Percentiles rank a stretch among this genome's conserved stretches.
These are phyloP conservation scores for Diaporthe caulivora DNA, from an alignment of 2,329 filamentous ascomycete species.

Conservation along the genomic window DNA sequence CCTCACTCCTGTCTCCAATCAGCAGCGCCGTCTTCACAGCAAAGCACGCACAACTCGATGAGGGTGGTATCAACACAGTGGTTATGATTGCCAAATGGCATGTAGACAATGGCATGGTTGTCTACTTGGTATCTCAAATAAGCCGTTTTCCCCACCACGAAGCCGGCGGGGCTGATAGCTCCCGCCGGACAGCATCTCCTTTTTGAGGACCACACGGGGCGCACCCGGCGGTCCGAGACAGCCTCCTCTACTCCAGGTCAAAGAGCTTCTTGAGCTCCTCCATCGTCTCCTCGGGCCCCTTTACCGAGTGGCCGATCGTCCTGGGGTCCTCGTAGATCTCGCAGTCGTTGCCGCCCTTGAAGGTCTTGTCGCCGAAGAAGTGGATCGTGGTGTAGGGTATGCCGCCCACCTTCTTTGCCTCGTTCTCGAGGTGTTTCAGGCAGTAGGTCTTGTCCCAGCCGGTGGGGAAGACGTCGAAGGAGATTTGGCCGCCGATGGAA, in stretches of 20 bases:
- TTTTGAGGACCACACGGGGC: not conserved
- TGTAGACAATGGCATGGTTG: not conserved
- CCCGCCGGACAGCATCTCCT: not conserved
- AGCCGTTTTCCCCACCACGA: slow-evolving; percentile 6
- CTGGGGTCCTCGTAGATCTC: slow-evolving; percentile 89
- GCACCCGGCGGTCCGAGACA: not conserved
- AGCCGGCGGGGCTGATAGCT: not conserved
- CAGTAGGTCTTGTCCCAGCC: slow-evolving; percentile 99
- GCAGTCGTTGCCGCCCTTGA: slow-evolving; percentile 91
- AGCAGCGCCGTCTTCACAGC: not conserved
- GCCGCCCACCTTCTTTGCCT: slow-evolving; percentile 77
- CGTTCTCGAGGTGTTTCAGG: slow-evolving; percentile 85
- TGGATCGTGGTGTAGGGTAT: slow-evolving; percentile 89
- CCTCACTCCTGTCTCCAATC: too few species aligned
- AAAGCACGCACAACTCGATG: not conserved
- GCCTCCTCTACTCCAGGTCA: slow-evolving; percentile 56
- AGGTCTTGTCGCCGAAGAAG: slow-evolving; percentile 98
- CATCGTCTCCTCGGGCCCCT: slow-evolving; percentile 84
- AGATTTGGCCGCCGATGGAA: slow-evolving; percentile 97
- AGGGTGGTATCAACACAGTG: not conserved
- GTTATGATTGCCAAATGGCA: slow-evolving; percentile 9
- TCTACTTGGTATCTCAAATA: slow-evolving; percentile 32
- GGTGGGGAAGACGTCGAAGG: slow-evolving; percentile 95
- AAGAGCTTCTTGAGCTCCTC: slow-evolving; percentile 86
- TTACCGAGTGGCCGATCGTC: slow-evolving; percentile 88